These are phyloP conservation scores for Eucalyptus victrix DNA, from an alignment of 345 rosid species.

Conservation along the genomic window DNA sequence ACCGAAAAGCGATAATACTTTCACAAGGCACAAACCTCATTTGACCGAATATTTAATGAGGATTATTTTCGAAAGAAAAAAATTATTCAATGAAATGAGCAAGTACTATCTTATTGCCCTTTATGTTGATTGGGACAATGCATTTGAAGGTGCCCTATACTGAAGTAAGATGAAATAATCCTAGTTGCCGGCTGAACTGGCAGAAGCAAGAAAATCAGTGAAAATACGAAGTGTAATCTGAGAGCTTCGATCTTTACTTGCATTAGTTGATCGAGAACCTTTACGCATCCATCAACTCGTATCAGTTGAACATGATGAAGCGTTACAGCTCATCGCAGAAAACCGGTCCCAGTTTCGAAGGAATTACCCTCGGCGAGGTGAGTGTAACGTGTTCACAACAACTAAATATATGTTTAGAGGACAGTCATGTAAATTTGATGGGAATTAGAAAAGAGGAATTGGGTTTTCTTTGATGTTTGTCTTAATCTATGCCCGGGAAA, in stretches of 20 bases:
- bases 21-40: neutral
- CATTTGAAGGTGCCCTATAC: neutral
- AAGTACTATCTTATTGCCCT: constrained; percentile 2
- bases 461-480: no score
- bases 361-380: no score
- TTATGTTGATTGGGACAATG: neutral
- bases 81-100: constrained; percentile 11
- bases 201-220: neutral
- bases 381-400: no score
- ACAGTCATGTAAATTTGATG: no score
- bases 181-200: neutral
- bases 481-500: no score
- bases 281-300: no score
- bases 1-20: no score
- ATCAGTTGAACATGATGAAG: no score
- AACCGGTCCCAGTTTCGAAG: no score
- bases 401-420: no score
- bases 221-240: neutral
- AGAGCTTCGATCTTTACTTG: neutral
- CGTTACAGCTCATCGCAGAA: no score
- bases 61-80: neutral
- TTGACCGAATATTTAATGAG: constrained; percentile 10
- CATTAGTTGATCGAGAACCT: neutral
- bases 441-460: no score
- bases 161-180: neutral